phyloP scores from a whole-genome alignment of 2,329 filamentous ascomycete genomes.

The Calonectria fujianensis region DNA sequence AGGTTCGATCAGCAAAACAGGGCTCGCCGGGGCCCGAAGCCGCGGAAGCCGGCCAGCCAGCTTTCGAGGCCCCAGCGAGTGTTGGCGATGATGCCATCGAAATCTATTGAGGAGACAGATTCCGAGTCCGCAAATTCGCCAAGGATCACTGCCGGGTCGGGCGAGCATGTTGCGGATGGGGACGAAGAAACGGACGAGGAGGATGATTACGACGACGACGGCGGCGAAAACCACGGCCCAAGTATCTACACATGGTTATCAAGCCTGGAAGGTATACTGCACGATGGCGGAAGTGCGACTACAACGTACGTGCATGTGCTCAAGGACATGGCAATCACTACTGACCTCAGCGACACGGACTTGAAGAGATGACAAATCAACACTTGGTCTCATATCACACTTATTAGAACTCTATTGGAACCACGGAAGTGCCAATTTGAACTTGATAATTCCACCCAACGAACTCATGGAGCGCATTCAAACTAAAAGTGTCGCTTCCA shows the following conservation, averaged over 20 bases:
- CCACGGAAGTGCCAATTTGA: neutral
- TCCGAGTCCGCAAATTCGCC: slow-evolving; percentile 8
- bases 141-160: neutral
- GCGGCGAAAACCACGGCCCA: neutral
- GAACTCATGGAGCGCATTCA: neutral
- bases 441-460: neutral
- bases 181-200: neutral
- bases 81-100: slow-evolving; percentile 1
- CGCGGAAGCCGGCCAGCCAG: neutral
- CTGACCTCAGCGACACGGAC: neutral
- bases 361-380: slow-evolving; percentile 4
- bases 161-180: neutral
- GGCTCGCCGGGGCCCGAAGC: slow-evolving; percentile 10
- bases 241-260: neutral
- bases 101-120: slow-evolving; percentile 1
- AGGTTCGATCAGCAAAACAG: slow-evolving; percentile 16
- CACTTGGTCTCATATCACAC: slow-evolving; percentile 4
- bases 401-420: slow-evolving; percentile 19
- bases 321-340: neutral
- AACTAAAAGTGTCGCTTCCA: neutral
- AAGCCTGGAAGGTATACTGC: neutral
- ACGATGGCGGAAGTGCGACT: neutral
- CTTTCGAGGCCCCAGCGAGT: neutral
- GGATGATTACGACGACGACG: neutral
- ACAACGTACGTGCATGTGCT: neutral